These are phyloP conservation scores for Lasiodiplodia theobromae DNA, from an alignment of 2,329 filamentous ascomycete species.

Conservation along the genomic window DNA sequence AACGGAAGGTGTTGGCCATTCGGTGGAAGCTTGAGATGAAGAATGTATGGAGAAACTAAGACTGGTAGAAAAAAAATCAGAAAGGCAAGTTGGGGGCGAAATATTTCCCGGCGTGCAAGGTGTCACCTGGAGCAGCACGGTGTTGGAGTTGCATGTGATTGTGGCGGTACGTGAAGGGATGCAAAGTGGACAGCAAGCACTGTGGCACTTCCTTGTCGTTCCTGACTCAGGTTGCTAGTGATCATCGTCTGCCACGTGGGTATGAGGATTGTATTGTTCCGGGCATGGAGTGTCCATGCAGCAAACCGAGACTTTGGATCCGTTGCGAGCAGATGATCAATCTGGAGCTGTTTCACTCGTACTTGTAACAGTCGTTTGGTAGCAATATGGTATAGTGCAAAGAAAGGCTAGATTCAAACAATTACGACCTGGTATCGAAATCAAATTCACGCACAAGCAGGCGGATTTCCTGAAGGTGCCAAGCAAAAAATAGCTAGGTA, in stretches of 20 bases:
- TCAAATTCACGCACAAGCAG: no score
- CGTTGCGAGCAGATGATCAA: no score
- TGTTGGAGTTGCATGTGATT: slow-evolving; percentile 10
- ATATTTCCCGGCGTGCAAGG: no score
- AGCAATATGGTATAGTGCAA: background rate
- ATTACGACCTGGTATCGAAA: no score
- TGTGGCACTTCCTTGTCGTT: slow-evolving; percentile 14
- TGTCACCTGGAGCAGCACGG: background rate
- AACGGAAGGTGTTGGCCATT: slow-evolving; percentile 15
- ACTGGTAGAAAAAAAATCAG: background rate
- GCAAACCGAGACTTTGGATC: no score
- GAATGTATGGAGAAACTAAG: background rate
- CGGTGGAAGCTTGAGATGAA: background rate
- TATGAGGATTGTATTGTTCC: background rate
- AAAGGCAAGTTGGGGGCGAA: no score
- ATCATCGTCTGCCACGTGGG: slow-evolving; percentile 17
- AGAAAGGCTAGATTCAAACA: background rate
- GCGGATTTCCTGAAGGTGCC: no score
- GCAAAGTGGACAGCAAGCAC: background rate
- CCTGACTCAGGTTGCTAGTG: slow-evolving; percentile 6
- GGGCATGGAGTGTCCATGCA: background rate
- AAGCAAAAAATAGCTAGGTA: no score
- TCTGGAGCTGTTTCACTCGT: no score
- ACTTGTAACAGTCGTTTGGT: background rate
- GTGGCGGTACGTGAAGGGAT: background rate